phyloP scores from a whole-genome alignment of 1,139 yeast genomes.

The Fermentozyma sake region DNA sequence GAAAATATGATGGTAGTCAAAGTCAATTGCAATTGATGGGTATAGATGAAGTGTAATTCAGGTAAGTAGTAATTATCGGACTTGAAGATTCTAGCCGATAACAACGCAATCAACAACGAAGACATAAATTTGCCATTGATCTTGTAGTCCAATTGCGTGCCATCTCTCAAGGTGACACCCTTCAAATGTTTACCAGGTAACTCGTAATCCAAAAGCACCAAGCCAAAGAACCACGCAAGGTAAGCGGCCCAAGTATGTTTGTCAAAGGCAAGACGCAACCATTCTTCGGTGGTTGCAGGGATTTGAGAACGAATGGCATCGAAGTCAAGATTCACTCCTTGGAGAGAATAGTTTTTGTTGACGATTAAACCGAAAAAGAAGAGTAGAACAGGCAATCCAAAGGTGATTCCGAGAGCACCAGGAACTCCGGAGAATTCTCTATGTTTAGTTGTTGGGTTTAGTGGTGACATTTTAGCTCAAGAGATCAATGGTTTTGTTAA shows the following conservation, averaged over 20 bases:
- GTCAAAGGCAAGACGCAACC: slow-evolving; percentile 29
- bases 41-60: slow-evolving; percentile 72
- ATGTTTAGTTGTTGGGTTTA: slow-evolving; percentile 70
- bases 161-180: slow-evolving; percentile 77
- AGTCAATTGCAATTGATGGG: slow-evolving; percentile 62
- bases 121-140: slow-evolving; percentile 74
- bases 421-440: slow-evolving; percentile 73
- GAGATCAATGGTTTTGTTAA: not conserved
- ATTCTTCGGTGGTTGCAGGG: slow-evolving; percentile 22
- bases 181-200: slow-evolving; percentile 68
- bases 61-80: slow-evolving; percentile 58
- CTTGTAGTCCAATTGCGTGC: slow-evolving; percentile 62
- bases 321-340: slow-evolving; percentile 45
- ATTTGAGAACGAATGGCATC: slow-evolving; percentile 24
- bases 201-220: slow-evolving; percentile 59
- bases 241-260: slow-evolving; percentile 58
- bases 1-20: slow-evolving; percentile 64
- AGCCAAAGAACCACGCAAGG: slow-evolving; percentile 65
- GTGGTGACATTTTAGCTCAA: slow-evolving; percentile 18
- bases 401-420: slow-evolving; percentile 67
- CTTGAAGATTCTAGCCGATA: slow-evolving; percentile 47
- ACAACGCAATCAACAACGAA: slow-evolving; percentile 38
- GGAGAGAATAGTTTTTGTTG: slow-evolving; percentile 52
- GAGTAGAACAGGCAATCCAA: slow-evolving; percentile 64
- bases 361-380: slow-evolving; percentile 53